Evolutionary conservation across 2,329 filamentous ascomycete species (phyloP).

Genomic region (Ceratocystis cacaofunesta): DNA sequence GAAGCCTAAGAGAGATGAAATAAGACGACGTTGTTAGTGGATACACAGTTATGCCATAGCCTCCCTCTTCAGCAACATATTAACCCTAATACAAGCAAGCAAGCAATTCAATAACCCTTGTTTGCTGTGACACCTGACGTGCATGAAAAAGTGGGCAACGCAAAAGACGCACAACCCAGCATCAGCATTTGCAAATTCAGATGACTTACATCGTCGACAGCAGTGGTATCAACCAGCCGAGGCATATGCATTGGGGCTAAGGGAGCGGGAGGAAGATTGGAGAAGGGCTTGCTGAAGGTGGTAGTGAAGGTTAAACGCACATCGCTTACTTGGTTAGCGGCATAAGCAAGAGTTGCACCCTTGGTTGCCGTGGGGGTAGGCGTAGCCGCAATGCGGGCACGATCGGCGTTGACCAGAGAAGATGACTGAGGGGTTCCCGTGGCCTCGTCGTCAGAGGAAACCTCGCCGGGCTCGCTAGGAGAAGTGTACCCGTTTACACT

Average conservation of each 20-base stretch:
- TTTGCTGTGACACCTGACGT: neutral
- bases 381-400: neutral
- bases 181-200: neutral
- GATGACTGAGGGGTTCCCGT: neutral
- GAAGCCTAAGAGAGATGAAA: neutral
- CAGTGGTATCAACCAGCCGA: neutral
- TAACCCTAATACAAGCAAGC: neutral
- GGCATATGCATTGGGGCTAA: neutral
- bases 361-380: neutral
- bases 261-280: neutral
- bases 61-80: too few relatives aligned
- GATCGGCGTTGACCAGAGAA: neutral
- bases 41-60: neutral
- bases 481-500: neutral
- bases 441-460: neutral
- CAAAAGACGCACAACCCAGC: neutral
- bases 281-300: neutral
- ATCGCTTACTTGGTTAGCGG: neutral
- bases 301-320: neutral
- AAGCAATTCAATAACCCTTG: neutral
- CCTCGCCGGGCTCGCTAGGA: neutral
- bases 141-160: neutral
- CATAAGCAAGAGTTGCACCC: neutral
- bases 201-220: neutral
- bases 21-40: neutral